Evolutionary conservation across 225 moss, liverwort and hornwort genomes (phyloP).

Genomic region (Bryoerythrophyllum caledonicum): DNA sequence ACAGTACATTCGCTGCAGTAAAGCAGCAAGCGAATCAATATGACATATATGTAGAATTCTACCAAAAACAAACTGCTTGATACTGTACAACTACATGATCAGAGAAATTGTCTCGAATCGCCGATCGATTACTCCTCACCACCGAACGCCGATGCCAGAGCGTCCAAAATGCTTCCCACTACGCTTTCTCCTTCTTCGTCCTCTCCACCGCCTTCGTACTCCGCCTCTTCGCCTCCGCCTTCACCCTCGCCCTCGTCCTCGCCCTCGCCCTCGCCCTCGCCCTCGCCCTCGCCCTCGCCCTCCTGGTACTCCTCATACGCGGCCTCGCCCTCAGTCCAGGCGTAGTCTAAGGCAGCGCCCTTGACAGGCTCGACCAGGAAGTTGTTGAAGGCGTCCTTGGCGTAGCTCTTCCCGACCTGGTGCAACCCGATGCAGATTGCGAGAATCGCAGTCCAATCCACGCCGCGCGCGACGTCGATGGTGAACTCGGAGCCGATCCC

Average conservation of each 20-base stretch:
- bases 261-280: not conserved
- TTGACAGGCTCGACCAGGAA: slow-evolving; percentile 20
- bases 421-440: slow-evolving; percentile 53
- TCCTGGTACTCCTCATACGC: not conserved
- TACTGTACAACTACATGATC: not conserved
- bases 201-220: not conserved
- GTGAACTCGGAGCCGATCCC: slow-evolving; percentile 55
- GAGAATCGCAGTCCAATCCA: slow-evolving; percentile 56
- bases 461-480: slow-evolving; percentile 51
- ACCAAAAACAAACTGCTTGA: not conserved
- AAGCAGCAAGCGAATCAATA: not conserved
- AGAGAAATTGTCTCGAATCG: too few relatives aligned
- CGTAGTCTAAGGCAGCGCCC: not conserved
- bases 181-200: not conserved
- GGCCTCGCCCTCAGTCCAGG: not conserved
- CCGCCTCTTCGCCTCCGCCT: not conserved
- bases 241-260: not conserved
- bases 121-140: not conserved
- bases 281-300: not conserved
- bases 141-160: too few relatives aligned
- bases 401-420: slow-evolving; percentile 35
- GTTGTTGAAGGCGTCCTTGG: slow-evolving; percentile 29
- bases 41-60: not conserved
- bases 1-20: not conserved
- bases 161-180: not conserved